A percentile compares a stretch with the other conserved stretches of the same genome.
phyloP scores from a whole-genome alignment of 805 yeast species.

The Hanseniaspora guilliermondii region DNA sequence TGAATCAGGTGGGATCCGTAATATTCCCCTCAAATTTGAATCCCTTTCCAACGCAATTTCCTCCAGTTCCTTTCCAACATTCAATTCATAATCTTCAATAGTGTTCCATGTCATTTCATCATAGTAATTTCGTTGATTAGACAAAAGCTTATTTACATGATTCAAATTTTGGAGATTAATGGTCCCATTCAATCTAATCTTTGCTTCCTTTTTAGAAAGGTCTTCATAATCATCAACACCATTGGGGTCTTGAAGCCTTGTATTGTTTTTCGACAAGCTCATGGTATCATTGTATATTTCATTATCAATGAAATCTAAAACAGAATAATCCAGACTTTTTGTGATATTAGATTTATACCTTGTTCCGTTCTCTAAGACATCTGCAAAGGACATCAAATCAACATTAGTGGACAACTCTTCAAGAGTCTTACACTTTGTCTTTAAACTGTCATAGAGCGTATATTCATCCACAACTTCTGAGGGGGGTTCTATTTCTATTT shows the following conservation, averaged over 20 bases:
- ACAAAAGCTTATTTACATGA: neutral
- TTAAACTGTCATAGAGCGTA: neutral
- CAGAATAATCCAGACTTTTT: conserved; percentile 2
- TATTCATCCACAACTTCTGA: neutral
- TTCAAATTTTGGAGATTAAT: neutral
- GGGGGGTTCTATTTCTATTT: conserved; percentile 19
- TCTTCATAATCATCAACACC: neutral
- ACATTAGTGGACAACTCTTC: neutral
- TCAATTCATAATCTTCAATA: neutral
- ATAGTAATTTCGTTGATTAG: neutral
- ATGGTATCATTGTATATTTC: neutral
- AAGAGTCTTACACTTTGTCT: neutral
- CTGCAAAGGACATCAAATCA: conserved; percentile 1
- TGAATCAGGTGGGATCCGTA: neutral
- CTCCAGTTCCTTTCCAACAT: neutral
- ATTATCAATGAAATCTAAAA: neutral
- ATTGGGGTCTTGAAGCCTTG: neutral
- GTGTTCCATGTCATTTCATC: conserved; percentile 1
- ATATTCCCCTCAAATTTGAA: neutral
- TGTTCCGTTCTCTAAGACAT: neutral
- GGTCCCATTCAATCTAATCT: conserved; percentile 7
- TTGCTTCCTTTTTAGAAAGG: neutral
- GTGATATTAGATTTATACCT: neutral
- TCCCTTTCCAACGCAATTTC: neutral
- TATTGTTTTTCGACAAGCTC: neutral